These are phyloP conservation scores for Candida koratica DNA, from an alignment of 805 yeast genomes.

Conservation along the genomic window DNA sequence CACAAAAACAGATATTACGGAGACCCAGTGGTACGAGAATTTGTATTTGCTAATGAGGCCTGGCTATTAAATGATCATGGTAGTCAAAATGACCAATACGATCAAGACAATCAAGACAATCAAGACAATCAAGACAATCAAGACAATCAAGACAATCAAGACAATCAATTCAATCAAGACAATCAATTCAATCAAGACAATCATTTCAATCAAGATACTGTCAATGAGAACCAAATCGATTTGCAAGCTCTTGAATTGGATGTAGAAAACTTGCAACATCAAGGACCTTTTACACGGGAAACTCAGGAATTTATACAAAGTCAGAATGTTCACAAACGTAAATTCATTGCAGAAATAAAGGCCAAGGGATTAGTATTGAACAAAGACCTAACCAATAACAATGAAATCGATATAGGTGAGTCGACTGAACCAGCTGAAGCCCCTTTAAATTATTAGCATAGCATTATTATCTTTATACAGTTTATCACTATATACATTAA, in stretches of 20 bases:
- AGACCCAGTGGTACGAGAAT: slow-evolving; percentile 1
- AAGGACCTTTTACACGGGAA: background rate
- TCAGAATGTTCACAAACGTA: slow-evolving; percentile 20
- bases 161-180: too few species aligned
- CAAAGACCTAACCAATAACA: slow-evolving; percentile 1
- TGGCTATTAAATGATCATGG: slow-evolving; percentile 10
- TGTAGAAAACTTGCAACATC: slow-evolving; percentile 1
- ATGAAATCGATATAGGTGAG: too few species aligned
- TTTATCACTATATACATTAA: slow-evolving; percentile 6
- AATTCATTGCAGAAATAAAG: slow-evolving; percentile 24
- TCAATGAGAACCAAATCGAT: background rate
- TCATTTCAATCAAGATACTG: too few species aligned
- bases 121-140: too few species aligned
- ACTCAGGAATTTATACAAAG: slow-evolving; percentile 4
- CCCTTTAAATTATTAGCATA: background rate
- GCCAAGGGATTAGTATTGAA: slow-evolving; percentile 17
- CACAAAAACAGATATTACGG: slow-evolving; percentile 15
- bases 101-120: slow-evolving; percentile 3
- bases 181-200: too few species aligned
- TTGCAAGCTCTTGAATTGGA: slow-evolving; percentile 1
- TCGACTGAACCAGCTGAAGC: too few species aligned
- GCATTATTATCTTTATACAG: too few species aligned
- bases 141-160: too few species aligned
- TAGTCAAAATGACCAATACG: slow-evolving; percentile 16
- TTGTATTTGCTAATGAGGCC: slow-evolving; percentile 6